phyloP scores from a whole-genome alignment of 169 alveolate genomes.

The Cyclospora cayetanensis region DNA sequence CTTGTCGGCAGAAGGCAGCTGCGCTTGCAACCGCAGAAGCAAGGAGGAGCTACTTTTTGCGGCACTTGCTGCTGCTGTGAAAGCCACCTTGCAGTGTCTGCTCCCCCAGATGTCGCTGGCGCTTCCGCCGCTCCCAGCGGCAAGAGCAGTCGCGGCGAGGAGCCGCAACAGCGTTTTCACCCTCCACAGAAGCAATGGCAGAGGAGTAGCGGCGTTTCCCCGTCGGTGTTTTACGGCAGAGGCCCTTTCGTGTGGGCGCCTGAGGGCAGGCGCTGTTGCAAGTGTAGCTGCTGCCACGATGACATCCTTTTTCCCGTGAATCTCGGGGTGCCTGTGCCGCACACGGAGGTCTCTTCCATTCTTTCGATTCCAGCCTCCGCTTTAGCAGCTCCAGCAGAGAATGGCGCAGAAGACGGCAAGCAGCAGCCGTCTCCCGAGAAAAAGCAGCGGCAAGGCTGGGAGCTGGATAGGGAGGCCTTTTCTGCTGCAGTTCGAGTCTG shows the following conservation, averaged over 20 bases:
- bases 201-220: neutral
- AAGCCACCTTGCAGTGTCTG: slow-evolving; percentile 71
- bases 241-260: neutral
- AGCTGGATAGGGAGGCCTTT: slow-evolving; percentile 1
- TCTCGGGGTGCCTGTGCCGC: neutral
- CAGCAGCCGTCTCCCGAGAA: neutral
- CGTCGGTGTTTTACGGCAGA: neutral
- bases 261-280: neutral
- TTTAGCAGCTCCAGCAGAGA: neutral
- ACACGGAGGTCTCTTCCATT: neutral
- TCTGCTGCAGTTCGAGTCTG: neutral
- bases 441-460: neutral
- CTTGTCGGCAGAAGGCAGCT: slow-evolving; percentile 78
- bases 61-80: slow-evolving; percentile 70
- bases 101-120: slow-evolving; percentile 51
- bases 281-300: neutral
- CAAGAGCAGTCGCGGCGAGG: neutral
- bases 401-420: neutral
- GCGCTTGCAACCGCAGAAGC: slow-evolving; percentile 17
- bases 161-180: neutral
- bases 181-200: neutral
- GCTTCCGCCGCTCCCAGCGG: slow-evolving; percentile 64
- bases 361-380: neutral
- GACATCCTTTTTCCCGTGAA: neutral
- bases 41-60: slow-evolving; percentile 72